Percentiles rank a stretch among this genome's conserved stretches.
phyloP scores from a whole-genome alignment of 1,284 basidiomycete species.

The Cutaneotrichosporon mucoides region DNA sequence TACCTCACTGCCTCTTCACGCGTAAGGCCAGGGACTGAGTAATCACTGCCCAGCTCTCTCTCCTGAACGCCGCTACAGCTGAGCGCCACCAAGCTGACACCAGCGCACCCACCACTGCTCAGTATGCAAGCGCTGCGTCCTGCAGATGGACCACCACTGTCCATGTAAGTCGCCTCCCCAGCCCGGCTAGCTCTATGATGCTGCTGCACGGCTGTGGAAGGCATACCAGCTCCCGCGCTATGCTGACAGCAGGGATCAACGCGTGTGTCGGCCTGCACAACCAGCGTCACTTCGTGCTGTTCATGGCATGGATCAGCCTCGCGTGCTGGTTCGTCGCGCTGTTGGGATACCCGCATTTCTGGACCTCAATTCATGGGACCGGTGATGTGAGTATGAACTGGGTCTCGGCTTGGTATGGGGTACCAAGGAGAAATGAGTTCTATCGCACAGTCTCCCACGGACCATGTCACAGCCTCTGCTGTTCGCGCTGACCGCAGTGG shows the following conservation, averaged over 20 bases:
- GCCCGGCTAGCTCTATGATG: neutral
- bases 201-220: no score
- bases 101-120: conserved; percentile 93
- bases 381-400: neutral
- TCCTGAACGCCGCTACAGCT: neutral
- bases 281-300: conserved; percentile 91
- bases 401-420: neutral
- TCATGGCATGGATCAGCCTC: conserved; percentile 73
- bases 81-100: conserved; percentile 1
- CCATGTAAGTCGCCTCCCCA: conserved; percentile 58
- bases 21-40: no score
- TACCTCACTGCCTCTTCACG: no score
- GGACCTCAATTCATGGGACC: conserved; percentile 56
- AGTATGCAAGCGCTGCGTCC: conserved; percentile 83
- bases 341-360: conserved; percentile 59
- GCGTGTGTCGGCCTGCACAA: conserved; percentile 94
- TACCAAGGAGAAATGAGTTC: neutral
- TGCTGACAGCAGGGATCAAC: conserved; percentile 71
- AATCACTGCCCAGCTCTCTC: neutral
- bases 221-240: no score
- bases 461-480: neutral
- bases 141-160: conserved; percentile 95
- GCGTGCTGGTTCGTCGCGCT: conserved; percentile 58
- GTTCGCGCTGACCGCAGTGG: conserved; percentile 55
- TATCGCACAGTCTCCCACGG: no score